Conservation (phyloP, 495 filamentous ascomycete species). For the Xylaria intraflava region DNA sequence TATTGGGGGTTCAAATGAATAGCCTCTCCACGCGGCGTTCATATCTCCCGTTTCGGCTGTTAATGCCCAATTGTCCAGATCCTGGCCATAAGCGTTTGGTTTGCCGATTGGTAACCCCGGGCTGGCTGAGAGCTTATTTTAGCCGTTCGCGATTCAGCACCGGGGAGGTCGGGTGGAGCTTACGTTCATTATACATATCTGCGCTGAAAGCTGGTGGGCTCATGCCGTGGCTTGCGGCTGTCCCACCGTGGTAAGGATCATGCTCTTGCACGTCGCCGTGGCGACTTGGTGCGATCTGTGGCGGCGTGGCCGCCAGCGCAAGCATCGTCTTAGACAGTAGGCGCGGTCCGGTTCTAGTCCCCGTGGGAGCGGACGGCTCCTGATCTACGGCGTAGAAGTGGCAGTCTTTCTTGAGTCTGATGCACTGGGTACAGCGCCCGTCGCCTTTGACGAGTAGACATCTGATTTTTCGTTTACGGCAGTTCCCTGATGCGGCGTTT, state of each 20-base stretch:
- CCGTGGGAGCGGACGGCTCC: slow-evolving; percentile 50
- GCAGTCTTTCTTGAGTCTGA: slow-evolving; percentile 92
- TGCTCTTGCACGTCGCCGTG: slow-evolving; percentile 37
- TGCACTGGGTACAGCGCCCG: slow-evolving; percentile 90
- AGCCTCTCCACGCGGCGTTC: slow-evolving; percentile 33
- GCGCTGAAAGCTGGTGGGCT: slow-evolving; percentile 39
- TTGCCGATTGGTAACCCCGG: slow-evolving; percentile 27
- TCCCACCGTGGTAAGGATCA: slow-evolving; percentile 32
- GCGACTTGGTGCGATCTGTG: slow-evolving; percentile 39
- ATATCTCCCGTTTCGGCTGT: slow-evolving; percentile 32
- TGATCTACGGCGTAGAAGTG: slow-evolving; percentile 91
- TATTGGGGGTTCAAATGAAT: slow-evolving; percentile 33
- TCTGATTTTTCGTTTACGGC: slow-evolving; percentile 89
- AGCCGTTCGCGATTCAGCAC: slow-evolving; percentile 12
- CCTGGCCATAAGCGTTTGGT: slow-evolving; percentile 34
- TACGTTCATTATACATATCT: slow-evolving; percentile 38
- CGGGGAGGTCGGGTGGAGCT: slow-evolving; percentile 16
- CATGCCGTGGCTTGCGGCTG: slow-evolving; percentile 43
- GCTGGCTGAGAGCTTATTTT: slow-evolving; percentile 29
- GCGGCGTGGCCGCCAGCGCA: slow-evolving; percentile 45
- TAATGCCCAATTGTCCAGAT: slow-evolving; percentile 38
- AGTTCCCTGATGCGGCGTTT: slow-evolving; percentile 60
- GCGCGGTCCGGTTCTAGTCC: slow-evolving; percentile 33
- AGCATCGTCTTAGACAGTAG: slow-evolving; percentile 34
- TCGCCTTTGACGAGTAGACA: slow-evolving; percentile 75